Evolutionary conservation across 225 moss, liverwort and hornwort genomes (phyloP).

Genomic region (Straminergon stramineum): DNA sequence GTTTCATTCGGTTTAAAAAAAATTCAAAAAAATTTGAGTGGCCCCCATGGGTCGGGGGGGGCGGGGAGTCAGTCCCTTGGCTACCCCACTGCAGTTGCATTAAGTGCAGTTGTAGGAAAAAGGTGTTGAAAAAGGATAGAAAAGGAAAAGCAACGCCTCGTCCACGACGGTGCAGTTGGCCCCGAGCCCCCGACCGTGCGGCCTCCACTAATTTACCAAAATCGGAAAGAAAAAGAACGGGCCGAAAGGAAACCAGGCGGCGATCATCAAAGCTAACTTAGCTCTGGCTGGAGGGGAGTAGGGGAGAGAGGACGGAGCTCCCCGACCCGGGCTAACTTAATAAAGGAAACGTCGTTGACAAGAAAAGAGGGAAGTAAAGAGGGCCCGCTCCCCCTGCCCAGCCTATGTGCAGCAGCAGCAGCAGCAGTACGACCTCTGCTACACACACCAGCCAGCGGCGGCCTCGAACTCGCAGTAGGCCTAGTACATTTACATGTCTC

Average conservation of each 20-base stretch:
- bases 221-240: neutral
- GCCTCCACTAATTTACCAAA: neutral
- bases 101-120: neutral
- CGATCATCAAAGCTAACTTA: neutral
- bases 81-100: neutral
- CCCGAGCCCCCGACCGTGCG: neutral
- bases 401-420: neutral
- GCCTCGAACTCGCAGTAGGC: neutral
- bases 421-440: neutral
- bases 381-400: neutral
- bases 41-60: neutral
- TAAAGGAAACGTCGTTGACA: slow-evolving; percentile 33
- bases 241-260: neutral
- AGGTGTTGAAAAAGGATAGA: neutral
- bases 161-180: neutral
- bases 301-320: neutral
- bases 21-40: neutral
- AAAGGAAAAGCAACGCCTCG: neutral
- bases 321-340: neutral
- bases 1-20: too few relatives aligned
- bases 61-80: neutral
- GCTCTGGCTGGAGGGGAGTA: too few relatives aligned
- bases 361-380: neutral
- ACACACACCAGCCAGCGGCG: neutral
- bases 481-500: neutral